phyloP scores from a whole-genome alignment of 2,329 filamentous ascomycete species.

The Xylariaceae sp. region DNA sequence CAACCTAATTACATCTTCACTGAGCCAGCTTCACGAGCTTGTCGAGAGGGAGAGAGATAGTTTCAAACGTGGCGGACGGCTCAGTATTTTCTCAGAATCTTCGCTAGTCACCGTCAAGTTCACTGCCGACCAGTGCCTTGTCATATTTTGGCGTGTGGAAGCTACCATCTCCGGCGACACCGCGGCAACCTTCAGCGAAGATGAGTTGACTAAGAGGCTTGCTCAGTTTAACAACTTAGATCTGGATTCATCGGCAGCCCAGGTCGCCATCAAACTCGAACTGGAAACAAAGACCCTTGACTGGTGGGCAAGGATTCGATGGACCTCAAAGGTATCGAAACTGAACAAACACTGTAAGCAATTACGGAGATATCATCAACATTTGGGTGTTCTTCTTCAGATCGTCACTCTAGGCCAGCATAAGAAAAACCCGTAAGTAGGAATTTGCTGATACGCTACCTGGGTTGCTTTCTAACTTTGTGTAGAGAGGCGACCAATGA shows the following conservation, averaged over 20 bases:
- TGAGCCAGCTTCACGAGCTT: neutral
- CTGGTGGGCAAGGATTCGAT: slow-evolving; percentile 1
- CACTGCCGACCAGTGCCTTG: slow-evolving; percentile 1
- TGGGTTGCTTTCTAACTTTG: too few species aligned
- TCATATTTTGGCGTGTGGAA: slow-evolving; percentile 4
- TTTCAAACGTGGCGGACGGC: neutral
- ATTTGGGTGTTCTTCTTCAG: slow-evolving; percentile 3
- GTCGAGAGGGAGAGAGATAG: neutral
- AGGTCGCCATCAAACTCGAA: neutral
- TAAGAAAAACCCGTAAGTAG: neutral
- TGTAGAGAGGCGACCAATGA: slow-evolving; percentile 1
- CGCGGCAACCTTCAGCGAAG: neutral
- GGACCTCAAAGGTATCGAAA: slow-evolving; percentile 3
- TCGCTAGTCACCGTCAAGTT: neutral
- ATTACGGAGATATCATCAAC: slow-evolving; percentile 1
- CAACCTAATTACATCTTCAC: neutral
- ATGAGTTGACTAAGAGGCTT: neutral
- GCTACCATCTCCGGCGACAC: neutral
- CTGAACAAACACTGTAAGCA: slow-evolving; percentile 5
- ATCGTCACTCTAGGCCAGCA: slow-evolving; percentile 7
- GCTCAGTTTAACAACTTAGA: neutral
- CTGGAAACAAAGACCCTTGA: neutral
- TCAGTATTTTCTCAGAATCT: neutral
- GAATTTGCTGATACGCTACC: neutral
- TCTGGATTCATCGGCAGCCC: neutral